Conservation (phyloP, 2,329 filamentous ascomycete genomes). For the Cryphonectria parasitica region DNA sequence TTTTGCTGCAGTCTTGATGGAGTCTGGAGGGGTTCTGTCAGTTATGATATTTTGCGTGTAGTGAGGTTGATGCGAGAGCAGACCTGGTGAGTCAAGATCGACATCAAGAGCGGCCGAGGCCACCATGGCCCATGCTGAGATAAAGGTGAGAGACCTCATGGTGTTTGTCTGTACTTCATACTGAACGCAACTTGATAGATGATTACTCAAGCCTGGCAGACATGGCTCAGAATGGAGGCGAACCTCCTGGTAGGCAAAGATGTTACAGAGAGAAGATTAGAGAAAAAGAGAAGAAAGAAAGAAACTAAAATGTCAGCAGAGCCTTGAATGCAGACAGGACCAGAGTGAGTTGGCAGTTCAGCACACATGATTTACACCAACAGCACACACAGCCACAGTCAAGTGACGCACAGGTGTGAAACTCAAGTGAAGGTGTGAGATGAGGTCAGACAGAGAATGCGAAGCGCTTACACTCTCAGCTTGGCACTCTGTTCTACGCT, state of each 20-base stretch:
- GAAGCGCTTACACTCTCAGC: neutral
- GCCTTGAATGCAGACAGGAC: neutral
- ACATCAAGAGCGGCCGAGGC: constrained; percentile 22
- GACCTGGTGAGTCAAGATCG: constrained; percentile 29
- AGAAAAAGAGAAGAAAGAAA: neutral
- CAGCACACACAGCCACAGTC: neutral
- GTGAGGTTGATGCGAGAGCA: neutral
- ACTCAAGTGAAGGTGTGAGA: neutral
- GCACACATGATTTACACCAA: neutral
- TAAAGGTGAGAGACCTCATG: constrained; percentile 16
- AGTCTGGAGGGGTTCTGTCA: constrained; percentile 20
- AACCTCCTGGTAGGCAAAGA: neutral
- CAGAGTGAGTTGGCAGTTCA: neutral
- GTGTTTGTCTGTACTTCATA: constrained; percentile 7
- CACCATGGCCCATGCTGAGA: constrained; percentile 18
- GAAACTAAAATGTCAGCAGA: neutral
- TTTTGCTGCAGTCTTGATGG: constrained; percentile 43
- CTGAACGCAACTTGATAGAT: neutral
- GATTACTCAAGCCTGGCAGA: neutral
- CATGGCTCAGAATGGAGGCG: too few relatives aligned
- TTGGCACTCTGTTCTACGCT: neutral
- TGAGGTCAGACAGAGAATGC: neutral
- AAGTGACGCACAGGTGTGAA: neutral
- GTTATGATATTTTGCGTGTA: neutral
- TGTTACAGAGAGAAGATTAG: neutral